Evolutionary conservation across 2,329 filamentous ascomycete genomes (phyloP), one percentile per base, ranked within the genome.

Genomic region (Orbilia oligospora): DNA sequence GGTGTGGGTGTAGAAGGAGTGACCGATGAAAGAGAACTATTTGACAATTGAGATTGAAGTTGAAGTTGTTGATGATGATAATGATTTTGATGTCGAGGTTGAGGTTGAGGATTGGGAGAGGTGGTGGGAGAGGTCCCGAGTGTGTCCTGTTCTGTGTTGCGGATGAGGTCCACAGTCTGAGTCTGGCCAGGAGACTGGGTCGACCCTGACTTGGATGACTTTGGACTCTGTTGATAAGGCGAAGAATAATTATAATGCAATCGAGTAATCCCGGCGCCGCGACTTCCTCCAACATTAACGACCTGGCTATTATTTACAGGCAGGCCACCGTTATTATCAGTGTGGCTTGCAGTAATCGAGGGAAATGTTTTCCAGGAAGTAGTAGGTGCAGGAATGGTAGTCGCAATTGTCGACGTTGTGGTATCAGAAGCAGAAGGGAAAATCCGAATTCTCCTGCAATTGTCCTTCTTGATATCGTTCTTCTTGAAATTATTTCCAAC

Each of bases 281-380:
- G n/a, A 61, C 27, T 55, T 55, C 51, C 51, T 33, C 16, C 51
- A 55, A 8, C 22, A 16, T 16, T 24, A 55, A 8, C 22, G 27
- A 33, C 16, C 5, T 38, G 22, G 5, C 44, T 18, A 56, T 49
- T 69, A 48, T 44, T 51, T 30, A 33, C 55, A 30, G 8, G 20
- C 3, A 16, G 18, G 20, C 20, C 64, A 18, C 6, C 55, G 20
- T 46, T 63, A 64, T 41, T 63, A 63, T 41, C 36, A 48, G 46
- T 64, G 56, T 76, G 71, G 71, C 71, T 69, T 76, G 71, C 64
- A 63, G 71, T 53, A 63, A 63, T 24, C 5, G 68, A 51, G 68
- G 71, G 53, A 68, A 75, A 68, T 24, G 61, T 61, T 61, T 66
- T 58, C 61, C 41, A 48, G 41, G 36, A 33, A 36, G 38, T 24